Base-by-base conservation (phyloP, 768 basidiomycete species). In the Collybiopsis confluens region DNA sequence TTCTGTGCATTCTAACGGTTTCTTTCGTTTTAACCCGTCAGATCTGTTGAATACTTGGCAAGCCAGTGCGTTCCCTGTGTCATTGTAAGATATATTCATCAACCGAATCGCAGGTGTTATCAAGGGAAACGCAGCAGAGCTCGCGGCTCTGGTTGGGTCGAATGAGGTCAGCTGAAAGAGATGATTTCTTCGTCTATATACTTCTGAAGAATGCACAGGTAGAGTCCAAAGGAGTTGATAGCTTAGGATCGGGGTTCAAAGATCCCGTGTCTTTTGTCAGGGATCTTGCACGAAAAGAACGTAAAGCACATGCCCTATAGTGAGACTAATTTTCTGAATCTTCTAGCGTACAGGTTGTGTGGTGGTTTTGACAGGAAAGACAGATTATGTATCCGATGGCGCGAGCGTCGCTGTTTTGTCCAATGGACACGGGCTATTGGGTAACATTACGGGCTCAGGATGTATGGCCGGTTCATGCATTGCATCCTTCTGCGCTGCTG, bases 101-200 rank as follows among this genome's bases (percentile, higher is more conserved):
- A 36, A 15, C 13, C 18, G 18, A n/a, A 37, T 38, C 9, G 21
- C 47, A 48, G 47, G 47, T 16, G 88, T 96, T 20, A 94, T 98
- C 69, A 98, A 98, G 69, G 94, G 94, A 3, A 97, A 98, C 63
- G 88, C 92, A 0, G 90, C 81, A 15, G 95, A 98, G 70, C 83
- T 98, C 20, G 92, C 85, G 0, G 79, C 88, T 0, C 66, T 96
- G 9, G 81, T 85, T 2, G 79, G 85, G n/a, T 89, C 88, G 0
- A 66, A 67, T 13, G 95, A 95, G 74, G 93, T 89, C 42, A 15
- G 58, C 54, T 36, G 26, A 21, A 16, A 5, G 11, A 41, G 2
- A 5, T 27, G 5, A 28, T n/a, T 18, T 10, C 2, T n/a, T 21
- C 11, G 3, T 52, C 33, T 18, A 30, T 27, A 30, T 54, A 9